Evolutionary conservation across 169 alveolate genomes (phyloP).

Genomic region (Cryptosporidium meleagridis): DNA sequence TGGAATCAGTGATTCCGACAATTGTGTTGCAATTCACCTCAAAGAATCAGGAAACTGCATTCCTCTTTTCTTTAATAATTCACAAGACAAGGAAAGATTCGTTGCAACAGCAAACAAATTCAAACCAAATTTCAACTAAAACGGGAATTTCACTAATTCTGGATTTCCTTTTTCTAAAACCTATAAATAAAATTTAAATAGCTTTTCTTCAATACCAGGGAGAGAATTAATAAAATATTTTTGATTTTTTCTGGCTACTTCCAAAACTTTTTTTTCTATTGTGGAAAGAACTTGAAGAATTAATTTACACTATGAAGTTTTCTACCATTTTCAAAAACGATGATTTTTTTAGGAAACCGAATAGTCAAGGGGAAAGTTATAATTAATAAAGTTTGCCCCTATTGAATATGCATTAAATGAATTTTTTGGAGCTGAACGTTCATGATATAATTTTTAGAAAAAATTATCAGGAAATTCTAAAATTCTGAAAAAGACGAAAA

Average conservation of each 20-base stretch:
- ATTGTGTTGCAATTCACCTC: conserved; percentile 86
- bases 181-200: background rate
- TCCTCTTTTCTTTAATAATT: conserved; percentile 84
- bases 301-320: background rate
- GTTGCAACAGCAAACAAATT: conserved; percentile 61
- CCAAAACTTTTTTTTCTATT: background rate
- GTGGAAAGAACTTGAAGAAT: conserved; percentile 4
- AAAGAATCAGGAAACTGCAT: conserved; percentile 88
- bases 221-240: background rate
- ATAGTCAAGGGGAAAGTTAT: background rate
- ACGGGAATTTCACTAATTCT: background rate
- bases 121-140: conserved; percentile 30
- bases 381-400: background rate
- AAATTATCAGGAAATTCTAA: background rate
- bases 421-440: background rate
- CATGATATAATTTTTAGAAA: background rate
- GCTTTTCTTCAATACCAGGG: background rate
- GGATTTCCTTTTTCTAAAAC: background rate
- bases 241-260: background rate
- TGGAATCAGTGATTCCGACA: conserved; percentile 80
- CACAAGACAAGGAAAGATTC: conserved; percentile 84
- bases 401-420: background rate
- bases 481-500: background rate
- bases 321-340: background rate
- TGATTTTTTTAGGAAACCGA: background rate